Conservation (phyloP, 805 yeast genomes). For the Saturnispora kantuleensis region DNA sequence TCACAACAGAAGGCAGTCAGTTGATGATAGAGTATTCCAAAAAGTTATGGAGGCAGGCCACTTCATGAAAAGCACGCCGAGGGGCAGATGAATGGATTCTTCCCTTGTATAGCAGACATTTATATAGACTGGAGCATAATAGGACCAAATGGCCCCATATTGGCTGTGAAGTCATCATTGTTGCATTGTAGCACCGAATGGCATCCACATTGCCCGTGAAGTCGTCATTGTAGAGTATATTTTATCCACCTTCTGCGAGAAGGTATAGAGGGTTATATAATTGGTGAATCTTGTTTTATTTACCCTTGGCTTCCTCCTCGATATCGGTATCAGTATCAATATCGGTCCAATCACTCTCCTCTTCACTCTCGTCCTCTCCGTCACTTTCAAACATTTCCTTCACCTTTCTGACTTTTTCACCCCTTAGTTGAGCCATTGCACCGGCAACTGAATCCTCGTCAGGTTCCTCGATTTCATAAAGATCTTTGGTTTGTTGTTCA, state of each 20-base stretch:
- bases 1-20: conserved; percentile 73
- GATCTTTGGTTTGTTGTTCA: conserved; percentile 32
- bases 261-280: too few relatives aligned
- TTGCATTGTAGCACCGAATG: too few relatives aligned
- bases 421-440: conserved; percentile 60
- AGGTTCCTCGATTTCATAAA: conserved; percentile 56
- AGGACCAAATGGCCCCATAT: too few relatives aligned
- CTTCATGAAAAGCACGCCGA: not conserved
- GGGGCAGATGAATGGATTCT: too few relatives aligned
- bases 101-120: too few relatives aligned
- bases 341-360: conserved; percentile 34
- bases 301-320: conserved; percentile 30
- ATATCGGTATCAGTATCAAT: conserved; percentile 58
- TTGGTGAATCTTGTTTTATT: too few relatives aligned
- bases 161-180: too few relatives aligned
- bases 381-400: conserved; percentile 27
- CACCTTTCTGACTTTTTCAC: conserved; percentile 41
- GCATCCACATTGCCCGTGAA: too few relatives aligned
- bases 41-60: conserved; percentile 34
- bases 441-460: conserved; percentile 72
- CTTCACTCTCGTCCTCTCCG: conserved; percentile 18
- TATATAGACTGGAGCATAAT: too few relatives aligned
- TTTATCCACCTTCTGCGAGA: too few relatives aligned
- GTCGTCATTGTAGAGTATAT: too few relatives aligned
- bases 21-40: conserved; percentile 90